Evolutionary conservation across 371 early-diverging fungal species (phyloP), one percentile per base, ranked within the genome.

Genomic region (Apophysomyces elegans): DNA sequence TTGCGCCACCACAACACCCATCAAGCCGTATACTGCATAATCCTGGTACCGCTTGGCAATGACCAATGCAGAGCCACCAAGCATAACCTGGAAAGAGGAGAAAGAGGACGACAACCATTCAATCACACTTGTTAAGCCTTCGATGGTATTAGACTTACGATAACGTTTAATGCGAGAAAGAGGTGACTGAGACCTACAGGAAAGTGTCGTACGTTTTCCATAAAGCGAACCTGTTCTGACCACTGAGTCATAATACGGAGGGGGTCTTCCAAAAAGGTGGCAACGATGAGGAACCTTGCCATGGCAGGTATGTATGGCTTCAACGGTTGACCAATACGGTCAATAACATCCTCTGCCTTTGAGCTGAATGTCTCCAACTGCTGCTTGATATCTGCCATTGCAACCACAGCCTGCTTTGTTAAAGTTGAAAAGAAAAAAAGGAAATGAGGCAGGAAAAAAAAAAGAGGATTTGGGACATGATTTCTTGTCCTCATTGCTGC

Each of bases 261-360:
- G 5, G 96, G 86, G 76, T 96, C 97, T 73, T 96, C 97, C 60
- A 93, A 81, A 80, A 96, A 97, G 13, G 97, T 97, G 35, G 92
- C 95, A 37, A 97, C 96, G 18, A 97, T 86, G 37, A 97, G 84
- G 73, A 94, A 91, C 8, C 96, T 91, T 21, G 92, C 93, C 36
- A 96, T 87, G 65, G 80, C 86, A 6, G 97, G 95, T 39, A 96
- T 83, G 70, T 90, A 90, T 36, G 96, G 95, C 83, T 94, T 96
- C 60, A 96, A 69, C 16, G 94, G 95, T 43, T 81, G 77, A 43
- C 90, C 84, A 56, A 93, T 58, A 63, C 70, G 75, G 66, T 93
- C 93, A 57, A 96, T 39, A 62, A 67, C 58, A 50, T 71, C 72
- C 45, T 71, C 72, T 37, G 67, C 67, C 50, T 62, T 71, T 1